Evolutionary conservation across 768 basidiomycete genomes (phyloP).

Genomic region (Roridomyces roridus): DNA sequence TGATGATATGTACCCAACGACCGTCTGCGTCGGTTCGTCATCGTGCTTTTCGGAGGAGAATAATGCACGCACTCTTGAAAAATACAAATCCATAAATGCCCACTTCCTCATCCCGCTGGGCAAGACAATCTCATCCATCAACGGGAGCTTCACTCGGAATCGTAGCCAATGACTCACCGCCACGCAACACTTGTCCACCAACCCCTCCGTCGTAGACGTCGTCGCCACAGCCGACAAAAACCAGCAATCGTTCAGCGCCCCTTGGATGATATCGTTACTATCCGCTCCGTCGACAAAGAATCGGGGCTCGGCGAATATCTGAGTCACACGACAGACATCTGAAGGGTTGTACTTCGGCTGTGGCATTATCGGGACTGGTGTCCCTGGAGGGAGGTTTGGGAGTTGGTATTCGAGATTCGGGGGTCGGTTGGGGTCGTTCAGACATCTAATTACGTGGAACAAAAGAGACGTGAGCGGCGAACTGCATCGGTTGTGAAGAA

Average conservation of each 20-base stretch:
- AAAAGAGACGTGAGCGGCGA: too few species aligned
- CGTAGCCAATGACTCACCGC: slow-evolving; percentile 52
- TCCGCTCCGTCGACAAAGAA: slow-evolving; percentile 54
- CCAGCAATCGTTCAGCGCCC: slow-evolving; percentile 59
- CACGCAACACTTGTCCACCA: slow-evolving; percentile 61
- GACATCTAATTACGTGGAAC: too few species aligned
- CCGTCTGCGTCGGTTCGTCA: background rate
- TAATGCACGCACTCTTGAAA: slow-evolving; percentile 47
- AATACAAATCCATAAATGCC: slow-evolving; percentile 68
- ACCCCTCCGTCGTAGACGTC: slow-evolving; percentile 47
- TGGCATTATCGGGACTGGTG: background rate
- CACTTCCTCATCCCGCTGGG: slow-evolving; percentile 54
- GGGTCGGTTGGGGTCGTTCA: background rate
- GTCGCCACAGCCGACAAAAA: slow-evolving; percentile 59
- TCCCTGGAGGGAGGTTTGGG: too few species aligned
- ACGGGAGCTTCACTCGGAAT: slow-evolving; percentile 29
- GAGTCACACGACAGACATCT: slow-evolving; percentile 52
- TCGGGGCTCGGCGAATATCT: slow-evolving; percentile 57
- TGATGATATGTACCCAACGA: slow-evolving; percentile 55
- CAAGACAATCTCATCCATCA: background rate
- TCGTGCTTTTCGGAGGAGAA: background rate
- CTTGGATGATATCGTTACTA: slow-evolving; percentile 55
- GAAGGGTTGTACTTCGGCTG: slow-evolving; percentile 33
- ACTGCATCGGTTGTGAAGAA: background rate
- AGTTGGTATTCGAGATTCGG: background rate